Evolutionary conservation across 169 alveolate genomes (phyloP), one percentile per base, ranked within the genome.

Genomic region (Plasmodium sp.): DNA sequence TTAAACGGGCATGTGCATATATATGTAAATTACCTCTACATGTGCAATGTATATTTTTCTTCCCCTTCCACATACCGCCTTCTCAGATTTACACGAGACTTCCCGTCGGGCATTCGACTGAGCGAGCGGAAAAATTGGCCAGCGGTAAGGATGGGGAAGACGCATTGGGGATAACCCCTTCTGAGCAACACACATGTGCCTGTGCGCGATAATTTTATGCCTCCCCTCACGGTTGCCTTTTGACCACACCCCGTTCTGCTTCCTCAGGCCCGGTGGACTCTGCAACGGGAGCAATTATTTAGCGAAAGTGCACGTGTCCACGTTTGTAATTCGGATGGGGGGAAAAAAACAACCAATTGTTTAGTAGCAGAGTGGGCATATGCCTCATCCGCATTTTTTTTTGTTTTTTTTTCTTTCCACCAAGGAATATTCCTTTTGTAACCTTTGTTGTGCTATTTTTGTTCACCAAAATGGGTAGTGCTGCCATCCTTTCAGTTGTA

Each of bases 251-350:
- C 31, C 62, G n/a, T 51, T 22, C 22, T 27, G 43, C 16, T 77
- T 85, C 71, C 22, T 22, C 39, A 86, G 93, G 93, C 22, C 82
- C 93, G 14, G 74, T 86, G 31, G 93, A 86, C 27, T 75, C 93
- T 31, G 75, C 62, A n/a, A 84, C 93, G 34, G 93, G 93, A 84
- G 45, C 58, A 84, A 79, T 67, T 31, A 67, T 67, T 67, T 67
- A 67, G 77, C 36, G 77, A 67, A 22, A 9, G 43, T 18, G 12
- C 9, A n/a, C 77, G 34, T 6, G 33, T 67, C 16, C 77, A 67
- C 77, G 39, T 67, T 22, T 67, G 77, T 67, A 16, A 51, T 51
- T 18, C 77, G 41, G 39, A 67, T 18, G 77, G 41, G 39, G n/a
- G 77, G 41, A 10, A 67, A 67, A 67, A 67, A 67, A 0, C 43